Conservation (phyloP, 257 asterid species). For the Solanum bukasovii region DNA sequence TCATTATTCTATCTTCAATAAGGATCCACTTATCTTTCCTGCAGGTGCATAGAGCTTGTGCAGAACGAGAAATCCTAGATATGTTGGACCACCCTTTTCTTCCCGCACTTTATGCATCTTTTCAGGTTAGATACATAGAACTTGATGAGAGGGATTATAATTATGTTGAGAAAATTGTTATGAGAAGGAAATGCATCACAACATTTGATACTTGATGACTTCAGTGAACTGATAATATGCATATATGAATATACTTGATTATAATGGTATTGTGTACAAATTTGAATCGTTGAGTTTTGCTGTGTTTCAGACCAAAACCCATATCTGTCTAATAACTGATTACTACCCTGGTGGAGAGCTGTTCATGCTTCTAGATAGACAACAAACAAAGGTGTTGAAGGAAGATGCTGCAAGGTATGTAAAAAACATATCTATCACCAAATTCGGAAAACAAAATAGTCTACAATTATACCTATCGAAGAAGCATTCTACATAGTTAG, state of each 20-base stretch:
- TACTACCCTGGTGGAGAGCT: slow-evolving; percentile 94
- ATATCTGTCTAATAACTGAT: slow-evolving; percentile 83
- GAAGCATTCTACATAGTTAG: background rate
- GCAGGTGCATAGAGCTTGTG: slow-evolving; percentile 99
- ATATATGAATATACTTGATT: background rate
- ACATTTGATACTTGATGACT: background rate
- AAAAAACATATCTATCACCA: background rate
- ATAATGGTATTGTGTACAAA: background rate
- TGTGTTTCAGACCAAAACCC: slow-evolving; percentile 72
- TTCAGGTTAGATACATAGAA: slow-evolving; percentile 51
- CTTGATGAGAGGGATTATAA: background rate
- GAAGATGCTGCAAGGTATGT: slow-evolving; percentile 83
- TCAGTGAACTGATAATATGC: background rate
- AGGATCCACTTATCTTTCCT: background rate
- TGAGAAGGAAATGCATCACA: background rate
- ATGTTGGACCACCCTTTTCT: slow-evolving; percentile 98
- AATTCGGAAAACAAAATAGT: background rate
- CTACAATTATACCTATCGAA: background rate
- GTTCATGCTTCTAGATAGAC: slow-evolving; percentile 77
- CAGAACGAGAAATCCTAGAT: slow-evolving; percentile 95
- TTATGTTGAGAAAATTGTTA: background rate
- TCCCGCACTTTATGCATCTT: slow-evolving; percentile 96
- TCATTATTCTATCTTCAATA: background rate
- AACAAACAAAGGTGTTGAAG: slow-evolving; percentile 71
- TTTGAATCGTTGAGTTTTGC: slow-evolving; percentile 4